Evolutionary conservation across 106 monocot genomes (phyloP).

Genomic region (Acorus calamus): DNA sequence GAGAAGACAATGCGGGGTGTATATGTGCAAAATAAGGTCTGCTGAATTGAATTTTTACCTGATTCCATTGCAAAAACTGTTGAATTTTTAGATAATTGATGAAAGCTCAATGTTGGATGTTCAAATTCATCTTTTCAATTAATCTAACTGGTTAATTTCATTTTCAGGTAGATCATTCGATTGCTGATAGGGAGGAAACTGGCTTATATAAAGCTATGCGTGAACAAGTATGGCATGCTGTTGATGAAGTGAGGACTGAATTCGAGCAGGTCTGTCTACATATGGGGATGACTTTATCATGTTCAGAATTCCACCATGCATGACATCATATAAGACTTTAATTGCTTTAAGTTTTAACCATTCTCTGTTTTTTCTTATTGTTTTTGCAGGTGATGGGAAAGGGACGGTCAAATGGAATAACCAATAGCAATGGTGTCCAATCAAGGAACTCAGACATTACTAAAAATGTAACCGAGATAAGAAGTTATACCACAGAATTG

Average conservation of each 20-base stretch:
- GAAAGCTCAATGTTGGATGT: too few species aligned
- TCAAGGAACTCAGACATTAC: background rate
- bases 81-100: too few species aligned
- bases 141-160: background rate
- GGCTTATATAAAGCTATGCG: conserved; percentile 64
- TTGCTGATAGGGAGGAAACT: conserved; percentile 30
- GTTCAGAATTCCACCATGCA: background rate
- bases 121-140: background rate
- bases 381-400: background rate
- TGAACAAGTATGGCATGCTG: conserved; percentile 68
- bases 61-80: too few species aligned
- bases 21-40: conserved; percentile 46
- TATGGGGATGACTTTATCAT: background rate
- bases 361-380: background rate
- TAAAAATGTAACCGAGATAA: background rate
- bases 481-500: background rate
- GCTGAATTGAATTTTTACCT: background rate
- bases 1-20: conserved; percentile 55
- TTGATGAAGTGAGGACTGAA: conserved; percentile 65
- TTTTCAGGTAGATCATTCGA: conserved; percentile 35
- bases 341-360: background rate
- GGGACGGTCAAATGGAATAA: background rate
- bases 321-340: background rate
- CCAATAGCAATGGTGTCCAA: background rate
- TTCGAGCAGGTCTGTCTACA: conserved; percentile 52